These are phyloP conservation scores for Biscogniauxia sp. DNA, from an alignment of 2,329 filamentous ascomycete species.

Conservation along the genomic window DNA sequence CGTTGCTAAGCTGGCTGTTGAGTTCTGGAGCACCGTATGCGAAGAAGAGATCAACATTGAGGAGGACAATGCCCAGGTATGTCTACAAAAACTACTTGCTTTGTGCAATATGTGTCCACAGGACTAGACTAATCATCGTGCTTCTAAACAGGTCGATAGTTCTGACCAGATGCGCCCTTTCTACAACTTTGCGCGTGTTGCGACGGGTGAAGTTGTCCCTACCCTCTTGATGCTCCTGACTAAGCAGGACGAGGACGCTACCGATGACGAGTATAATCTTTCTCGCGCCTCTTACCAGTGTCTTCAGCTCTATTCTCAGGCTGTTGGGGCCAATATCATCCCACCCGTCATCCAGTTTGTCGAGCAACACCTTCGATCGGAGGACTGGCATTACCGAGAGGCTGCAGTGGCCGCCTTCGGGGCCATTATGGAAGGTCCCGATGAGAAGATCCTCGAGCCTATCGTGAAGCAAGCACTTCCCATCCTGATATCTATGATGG, in stretches of 20 bases:
- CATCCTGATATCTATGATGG: constrained; percentile 88
- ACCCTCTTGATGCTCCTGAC: constrained; percentile 85
- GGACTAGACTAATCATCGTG: constrained; percentile 6
- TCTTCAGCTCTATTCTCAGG: constrained; percentile 90
- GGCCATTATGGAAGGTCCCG: constrained; percentile 97
- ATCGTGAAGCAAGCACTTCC: constrained; percentile 94
- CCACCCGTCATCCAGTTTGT: constrained; percentile 86
- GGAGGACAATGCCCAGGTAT: constrained; percentile 84
- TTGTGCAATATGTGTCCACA: neutral
- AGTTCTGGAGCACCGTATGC: constrained; percentile 99
- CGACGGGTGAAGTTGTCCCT: constrained; percentile 89
- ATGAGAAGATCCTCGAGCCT: constrained; percentile 86
- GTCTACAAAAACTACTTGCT: constrained; percentile 18
- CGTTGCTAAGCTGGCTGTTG: constrained; percentile 94
- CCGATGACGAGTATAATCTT: constrained; percentile 96
- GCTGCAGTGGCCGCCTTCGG: constrained; percentile 96
- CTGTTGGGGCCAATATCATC: constrained; percentile 81
- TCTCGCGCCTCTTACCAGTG: constrained; percentile 95
- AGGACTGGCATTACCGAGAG: constrained; percentile 94
- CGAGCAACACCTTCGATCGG: constrained; percentile 81
- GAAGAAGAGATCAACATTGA: constrained; percentile 98
- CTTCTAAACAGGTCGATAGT: constrained; percentile 58
- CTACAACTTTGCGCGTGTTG: constrained; percentile 93
- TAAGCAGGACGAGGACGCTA: constrained; percentile 95
- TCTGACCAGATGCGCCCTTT: constrained; percentile 84